Base-by-base conservation (phyloP, 257 asterid genomes). In the Echium plantagineum region DNA sequence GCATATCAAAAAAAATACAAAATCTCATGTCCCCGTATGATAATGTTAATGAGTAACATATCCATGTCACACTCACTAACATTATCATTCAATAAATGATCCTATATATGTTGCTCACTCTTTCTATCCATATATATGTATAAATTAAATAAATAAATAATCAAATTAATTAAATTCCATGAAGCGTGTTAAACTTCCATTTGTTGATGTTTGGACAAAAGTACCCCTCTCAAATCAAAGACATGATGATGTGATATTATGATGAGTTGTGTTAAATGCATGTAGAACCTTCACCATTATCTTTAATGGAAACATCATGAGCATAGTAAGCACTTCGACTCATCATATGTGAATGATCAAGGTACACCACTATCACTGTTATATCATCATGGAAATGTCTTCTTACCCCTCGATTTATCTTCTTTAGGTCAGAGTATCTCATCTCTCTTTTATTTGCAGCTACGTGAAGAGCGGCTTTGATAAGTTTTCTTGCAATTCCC, bases 311-410 rank as follows among this genome's bases (percentile, higher is more conserved):
- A 62, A 75, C 64, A 59, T 66, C 47, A 1, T 80, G 82, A 31
- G 81, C 83, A 10, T 3, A 20, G 52, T 54, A 70, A 24, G 81
- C 75, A 65, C 80, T 62, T 20, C 75, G 79, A 59, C 80, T 78
- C 55, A 78, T 77, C 82, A 79, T 57, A 62, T 73, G 79, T 47
- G 82, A 66, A 83, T 24, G 1, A 3, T 85, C 87, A 2, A 85
- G 62, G 58, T 75, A 87, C 64, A 82, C 69, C 58, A 87, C 89
- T 66, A 83, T 72, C 20, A 87, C 94, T 0, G 89, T 80, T 64
- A 87, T 87, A 71, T 87, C 96, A 5, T 87, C 96, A 22, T 87
- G 96, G 52, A 82, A 87, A 64, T 85, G 94, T 60, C 96, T 72
- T 55, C 96, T 75, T 67, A 85, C 82, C 31, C 96, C 96, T 57